Conservation (phyloP, 1,284 basidiomycete genomes). For the Ceratobasidium sp. region DNA sequence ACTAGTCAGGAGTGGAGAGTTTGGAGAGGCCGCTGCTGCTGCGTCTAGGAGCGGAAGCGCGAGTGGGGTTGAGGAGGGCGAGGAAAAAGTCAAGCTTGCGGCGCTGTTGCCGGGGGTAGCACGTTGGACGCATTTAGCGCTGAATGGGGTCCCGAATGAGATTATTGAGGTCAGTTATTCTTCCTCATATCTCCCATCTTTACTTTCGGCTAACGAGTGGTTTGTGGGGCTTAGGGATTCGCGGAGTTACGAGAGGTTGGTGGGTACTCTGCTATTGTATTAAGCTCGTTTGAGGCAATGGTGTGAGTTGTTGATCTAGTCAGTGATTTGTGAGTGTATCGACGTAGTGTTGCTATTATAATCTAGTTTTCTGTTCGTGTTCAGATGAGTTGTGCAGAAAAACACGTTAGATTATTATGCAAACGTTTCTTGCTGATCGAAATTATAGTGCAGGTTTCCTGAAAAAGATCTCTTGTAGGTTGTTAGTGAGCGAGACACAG, state of each 20-base stretch:
- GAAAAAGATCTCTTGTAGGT: neutral
- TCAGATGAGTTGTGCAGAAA: neutral
- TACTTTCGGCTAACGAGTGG: neutral
- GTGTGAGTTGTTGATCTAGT: slow-evolving; percentile 16
- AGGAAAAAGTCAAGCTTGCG: slow-evolving; percentile 70
- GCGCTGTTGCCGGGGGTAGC: slow-evolving; percentile 80
- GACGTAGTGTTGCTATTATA: slow-evolving; percentile 4
- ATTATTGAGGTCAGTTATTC: slow-evolving; percentile 75
- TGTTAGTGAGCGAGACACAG: neutral
- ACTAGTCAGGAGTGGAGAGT: slow-evolving; percentile 51
- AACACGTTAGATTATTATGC: neutral
- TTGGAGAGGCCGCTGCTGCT: slow-evolving; percentile 47
- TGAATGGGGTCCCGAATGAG: slow-evolving; percentile 81
- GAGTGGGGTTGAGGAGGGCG: slow-evolving; percentile 55
- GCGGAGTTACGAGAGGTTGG: slow-evolving; percentile 60
- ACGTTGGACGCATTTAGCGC: slow-evolving; percentile 75
- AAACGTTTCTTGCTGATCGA: no score
- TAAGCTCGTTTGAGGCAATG: slow-evolving; percentile 56
- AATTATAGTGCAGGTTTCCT: neutral
- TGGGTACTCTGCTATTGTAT: slow-evolving; percentile 62
- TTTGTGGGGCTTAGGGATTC: slow-evolving; percentile 53
- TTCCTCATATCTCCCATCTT: neutral
- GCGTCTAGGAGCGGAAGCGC: slow-evolving; percentile 43
- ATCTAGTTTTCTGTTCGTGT: neutral
- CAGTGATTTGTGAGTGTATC: slow-evolving; percentile 1